phyloP scores from a whole-genome alignment of 1,139 yeast species.

The Debaryomycetaceae sp. region DNA sequence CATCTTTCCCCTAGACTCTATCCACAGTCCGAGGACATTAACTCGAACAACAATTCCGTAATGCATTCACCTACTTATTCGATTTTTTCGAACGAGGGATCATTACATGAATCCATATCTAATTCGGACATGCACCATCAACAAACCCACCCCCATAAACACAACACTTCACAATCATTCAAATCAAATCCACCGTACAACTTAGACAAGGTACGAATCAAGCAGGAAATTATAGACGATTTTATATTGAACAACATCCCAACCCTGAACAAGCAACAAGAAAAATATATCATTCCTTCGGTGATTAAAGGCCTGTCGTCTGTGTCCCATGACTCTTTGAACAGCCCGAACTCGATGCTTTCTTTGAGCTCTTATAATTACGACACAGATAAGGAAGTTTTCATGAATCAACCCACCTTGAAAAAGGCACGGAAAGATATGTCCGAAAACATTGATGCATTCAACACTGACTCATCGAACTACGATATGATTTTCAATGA shows the following conservation, averaged over 20 bases:
- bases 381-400: constrained; percentile 14
- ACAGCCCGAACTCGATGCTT: constrained; percentile 35
- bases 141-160: constrained; percentile 1
- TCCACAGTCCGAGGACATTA: constrained; percentile 1
- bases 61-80: constrained; percentile 31
- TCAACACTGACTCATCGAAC: constrained; percentile 7
- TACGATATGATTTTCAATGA: constrained; percentile 29
- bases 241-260: constrained; percentile 38
- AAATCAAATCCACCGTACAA: background rate
- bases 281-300: constrained; percentile 15
- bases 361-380: constrained; percentile 28
- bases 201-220: constrained; percentile 28
- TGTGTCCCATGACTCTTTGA: constrained; percentile 17
- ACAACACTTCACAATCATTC: background rate
- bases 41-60: constrained; percentile 13
- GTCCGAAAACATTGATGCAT: constrained; percentile 1
- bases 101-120: constrained; percentile 10
- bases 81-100: constrained; percentile 28
- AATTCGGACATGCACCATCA: constrained; percentile 7
- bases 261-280: constrained; percentile 14
- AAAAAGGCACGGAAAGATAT: constrained; percentile 4
- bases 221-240: constrained; percentile 42
- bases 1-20: background rate
- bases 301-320: constrained; percentile 11
- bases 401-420: constrained; percentile 2